Evolutionary conservation across 2,329 filamentous ascomycete species (phyloP).

Genomic region (Monilinia polystroma): DNA sequence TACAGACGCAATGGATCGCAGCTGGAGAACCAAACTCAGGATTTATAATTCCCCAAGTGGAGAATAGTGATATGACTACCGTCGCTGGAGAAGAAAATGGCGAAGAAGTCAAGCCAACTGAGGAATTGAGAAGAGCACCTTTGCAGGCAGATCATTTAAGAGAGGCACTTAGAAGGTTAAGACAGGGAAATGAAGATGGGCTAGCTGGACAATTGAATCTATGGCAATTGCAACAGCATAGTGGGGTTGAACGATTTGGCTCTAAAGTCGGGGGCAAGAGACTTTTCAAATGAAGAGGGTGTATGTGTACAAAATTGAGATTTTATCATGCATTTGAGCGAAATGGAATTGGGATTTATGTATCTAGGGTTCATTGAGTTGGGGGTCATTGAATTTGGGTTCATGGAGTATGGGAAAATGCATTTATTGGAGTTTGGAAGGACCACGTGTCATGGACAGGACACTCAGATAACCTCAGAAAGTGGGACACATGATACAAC

Average conservation of each 20-base stretch:
- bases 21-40: conserved; percentile 59
- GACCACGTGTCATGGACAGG: no score
- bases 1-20: conserved; percentile 70
- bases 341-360: conserved; percentile 1
- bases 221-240: conserved; percentile 61
- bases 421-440: background rate
- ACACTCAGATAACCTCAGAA: no score
- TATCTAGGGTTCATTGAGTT: no score
- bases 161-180: conserved; percentile 70
- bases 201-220: conserved; percentile 56
- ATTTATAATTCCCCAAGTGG: conserved; percentile 46
- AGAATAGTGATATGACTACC: background rate
- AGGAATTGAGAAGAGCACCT: conserved; percentile 51
- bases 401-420: background rate
- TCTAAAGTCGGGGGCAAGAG: conserved; percentile 36
- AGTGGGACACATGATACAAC: no score
- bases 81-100: conserved; percentile 27
- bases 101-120: conserved; percentile 39
- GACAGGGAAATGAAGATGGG: conserved; percentile 59
- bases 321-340: conserved; percentile 16
- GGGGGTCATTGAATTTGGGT: no score
- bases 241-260: conserved; percentile 58
- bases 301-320: background rate
- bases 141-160: conserved; percentile 72
- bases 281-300: conserved; percentile 36